Evolutionary conservation across 1,139 yeast genomes (phyloP).

Genomic region (Candida buenavistaensis): DNA sequence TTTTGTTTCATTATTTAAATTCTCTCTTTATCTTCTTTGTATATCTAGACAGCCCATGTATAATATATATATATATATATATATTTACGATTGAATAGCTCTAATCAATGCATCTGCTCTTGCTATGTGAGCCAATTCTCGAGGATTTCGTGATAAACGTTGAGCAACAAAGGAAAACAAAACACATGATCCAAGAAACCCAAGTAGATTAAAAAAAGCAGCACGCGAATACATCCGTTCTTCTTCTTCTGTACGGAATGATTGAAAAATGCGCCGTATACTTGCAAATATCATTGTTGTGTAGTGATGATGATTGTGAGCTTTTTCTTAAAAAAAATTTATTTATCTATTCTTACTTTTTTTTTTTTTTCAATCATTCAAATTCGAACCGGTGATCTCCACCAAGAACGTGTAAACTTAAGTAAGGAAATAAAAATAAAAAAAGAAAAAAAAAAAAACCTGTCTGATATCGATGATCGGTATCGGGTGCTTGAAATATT

Average conservation of each 20-base stretch:
- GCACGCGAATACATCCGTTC: slow-evolving; percentile 73
- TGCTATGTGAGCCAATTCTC: slow-evolving; percentile 36
- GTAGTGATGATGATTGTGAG: background rate
- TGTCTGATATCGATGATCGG: slow-evolving; percentile 67
- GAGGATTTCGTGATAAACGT: slow-evolving; percentile 44
- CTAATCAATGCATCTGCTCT: slow-evolving; percentile 27
- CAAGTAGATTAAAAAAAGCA: slow-evolving; percentile 80
- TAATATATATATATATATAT: background rate
- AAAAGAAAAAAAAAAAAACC: slow-evolving; percentile 25
- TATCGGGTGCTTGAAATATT: slow-evolving; percentile 62
- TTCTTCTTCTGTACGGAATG: slow-evolving; percentile 83
- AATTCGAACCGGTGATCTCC: slow-evolving; percentile 12
- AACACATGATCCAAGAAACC: slow-evolving; percentile 80
- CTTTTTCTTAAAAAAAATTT: background rate
- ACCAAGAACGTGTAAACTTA: slow-evolving; percentile 1
- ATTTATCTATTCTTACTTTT: background rate
- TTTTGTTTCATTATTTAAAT: background rate
- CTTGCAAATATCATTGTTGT: slow-evolving; percentile 57
- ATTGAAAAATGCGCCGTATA: slow-evolving; percentile 73
- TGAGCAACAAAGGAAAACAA: slow-evolving; percentile 81
- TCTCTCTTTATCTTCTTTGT: background rate
- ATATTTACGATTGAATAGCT: slow-evolving; percentile 20
- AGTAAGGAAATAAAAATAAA: background rate
- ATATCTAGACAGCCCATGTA: background rate
- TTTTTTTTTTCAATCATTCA: slow-evolving; percentile 2